Evolutionary conservation across 2,329 filamentous ascomycete species (phyloP).

Genomic region (Scytalidium sp.): DNA sequence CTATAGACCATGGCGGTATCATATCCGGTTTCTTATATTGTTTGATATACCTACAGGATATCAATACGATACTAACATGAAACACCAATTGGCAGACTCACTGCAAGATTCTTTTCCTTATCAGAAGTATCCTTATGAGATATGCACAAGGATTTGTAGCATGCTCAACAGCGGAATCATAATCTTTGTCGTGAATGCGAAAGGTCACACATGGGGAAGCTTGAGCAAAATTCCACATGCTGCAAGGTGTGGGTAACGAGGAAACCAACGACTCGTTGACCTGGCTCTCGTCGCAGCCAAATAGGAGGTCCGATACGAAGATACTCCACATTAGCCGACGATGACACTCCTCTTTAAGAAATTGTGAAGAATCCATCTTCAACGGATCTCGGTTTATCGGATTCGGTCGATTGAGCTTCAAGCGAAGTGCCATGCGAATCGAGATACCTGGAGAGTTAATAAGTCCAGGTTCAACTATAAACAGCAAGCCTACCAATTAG

Average conservation of each 20-base stretch:
- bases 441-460: slow-evolving; percentile 2
- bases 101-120: slow-evolving; percentile 3
- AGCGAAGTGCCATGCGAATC: slow-evolving; percentile 5
- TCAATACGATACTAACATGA: background rate
- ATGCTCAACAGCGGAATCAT: slow-evolving; percentile 1
- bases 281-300: slow-evolving; percentile 5
- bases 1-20: slow-evolving; percentile 1
- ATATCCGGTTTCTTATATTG: background rate
- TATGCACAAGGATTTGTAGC: slow-evolving; percentile 4
- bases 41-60: background rate
- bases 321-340: slow-evolving; percentile 5
- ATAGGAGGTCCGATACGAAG: slow-evolving; percentile 3
- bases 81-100: slow-evolving; percentile 1
- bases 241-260: slow-evolving; percentile 3
- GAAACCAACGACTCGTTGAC: slow-evolving; percentile 1
- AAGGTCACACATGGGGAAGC: slow-evolving; percentile 2
- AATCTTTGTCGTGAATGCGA: background rate
- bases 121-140: slow-evolving; percentile 3
- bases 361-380: background rate
- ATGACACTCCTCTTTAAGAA: slow-evolving; percentile 5
- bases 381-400: background rate
- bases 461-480: background rate
- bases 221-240: slow-evolving; percentile 6
- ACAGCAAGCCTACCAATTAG: slow-evolving; percentile 1
- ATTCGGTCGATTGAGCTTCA: slow-evolving; percentile 1